Base-by-base conservation (phyloP, 805 yeast species). In the Vanderwaltozyma polyspora region DNA sequence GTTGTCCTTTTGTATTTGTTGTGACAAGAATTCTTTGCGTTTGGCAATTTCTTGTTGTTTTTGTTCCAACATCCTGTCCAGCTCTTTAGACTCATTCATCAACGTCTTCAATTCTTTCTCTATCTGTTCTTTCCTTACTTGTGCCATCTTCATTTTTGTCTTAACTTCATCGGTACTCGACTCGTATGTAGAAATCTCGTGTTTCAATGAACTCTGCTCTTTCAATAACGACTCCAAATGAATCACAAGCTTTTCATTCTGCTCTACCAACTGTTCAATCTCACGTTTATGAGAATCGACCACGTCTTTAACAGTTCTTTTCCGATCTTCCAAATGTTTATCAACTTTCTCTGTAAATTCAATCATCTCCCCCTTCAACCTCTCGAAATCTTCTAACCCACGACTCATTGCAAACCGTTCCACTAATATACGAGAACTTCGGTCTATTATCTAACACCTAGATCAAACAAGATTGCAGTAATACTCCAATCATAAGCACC, bases 1-100 rank as follows among this genome's bases (percentile, higher is more conserved):
- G 12, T 59, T 56, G 38, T 75, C 74, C 27, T 58, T 59, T 19
- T 57, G 59, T 6, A 66, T 57, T 45, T 77, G 82, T 8, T 47
- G 40, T 14, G 53, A 51, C 24, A 72, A 48, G 25, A 57, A 52
- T 32, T 57, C 55, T 26, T 57, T 60, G 6, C 64, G 48, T 26
- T 49, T 50, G 16, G 40, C 42, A 18, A 63, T 51, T 40, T 63
- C 60, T 3, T 52, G 46, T 19, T 62, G 52, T 28, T 58, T 52
- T 13, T 42, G 35, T 8, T 48, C 46, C 6, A 65, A 55, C 31
- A 58, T 49, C 1, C 41, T 34, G 23, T 55, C 54, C 19, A 69
- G 38, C 18, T 60, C 64, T 1, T 36, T 45, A 1, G 70, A 51
- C 31, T 53, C 60, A 16, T 35, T 38, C 8, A 52, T 36, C 48